Percentiles rank a stretch among this genome's conserved stretches.
phyloP scores from a whole-genome alignment of 495 filamentous ascomycete genomes.

The Cryomyces minteri region DNA sequence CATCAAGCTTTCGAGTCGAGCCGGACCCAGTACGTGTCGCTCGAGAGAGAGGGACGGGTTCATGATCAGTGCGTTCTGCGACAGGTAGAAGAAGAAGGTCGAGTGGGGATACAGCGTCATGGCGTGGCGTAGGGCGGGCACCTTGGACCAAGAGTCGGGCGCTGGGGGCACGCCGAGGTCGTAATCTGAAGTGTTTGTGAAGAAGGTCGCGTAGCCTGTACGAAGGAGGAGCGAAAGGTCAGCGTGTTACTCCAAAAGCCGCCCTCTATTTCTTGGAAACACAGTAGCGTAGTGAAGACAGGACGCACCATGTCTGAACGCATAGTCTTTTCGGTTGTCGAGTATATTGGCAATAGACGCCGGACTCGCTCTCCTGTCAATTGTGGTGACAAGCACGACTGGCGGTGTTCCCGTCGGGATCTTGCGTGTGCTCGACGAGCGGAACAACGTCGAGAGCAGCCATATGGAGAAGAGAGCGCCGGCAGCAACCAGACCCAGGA shows the following conservation, averaged over 20 bases:
- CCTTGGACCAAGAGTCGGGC: slow-evolving; percentile 55
- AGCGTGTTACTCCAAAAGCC: too few species aligned
- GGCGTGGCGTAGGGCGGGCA: slow-evolving; percentile 81
- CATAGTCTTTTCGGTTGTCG: slow-evolving; percentile 75
- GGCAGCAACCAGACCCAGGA: slow-evolving; percentile 36
- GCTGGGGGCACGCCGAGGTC: slow-evolving; percentile 33
- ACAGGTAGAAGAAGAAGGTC: slow-evolving; percentile 71
- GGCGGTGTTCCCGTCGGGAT: slow-evolving; percentile 52
- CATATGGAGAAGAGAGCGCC: slow-evolving; percentile 41
- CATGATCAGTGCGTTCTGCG: slow-evolving; percentile 76
- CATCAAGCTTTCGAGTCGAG: slow-evolving; percentile 60
- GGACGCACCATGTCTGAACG: slow-evolving; percentile 63
- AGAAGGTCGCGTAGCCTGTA: slow-evolving; percentile 74
- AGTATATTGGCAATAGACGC: slow-evolving; percentile 51
- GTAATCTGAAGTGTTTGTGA: slow-evolving; percentile 60
- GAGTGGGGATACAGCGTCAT: slow-evolving; percentile 58
- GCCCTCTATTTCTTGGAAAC: too few species aligned
- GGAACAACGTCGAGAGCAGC: slow-evolving; percentile 34
- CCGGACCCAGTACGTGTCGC: slow-evolving; percentile 46
- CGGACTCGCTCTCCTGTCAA: slow-evolving; percentile 45
- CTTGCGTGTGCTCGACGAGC: slow-evolving; percentile 19
- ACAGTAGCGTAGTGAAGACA: background rate
- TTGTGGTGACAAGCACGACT: slow-evolving; percentile 72
- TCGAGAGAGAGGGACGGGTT: slow-evolving; percentile 54
- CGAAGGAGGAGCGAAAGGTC: background rate